These are phyloP conservation scores for Byssoonygena ceratinophila DNA, from an alignment of 2,329 filamentous ascomycete species.

Conservation along the genomic window DNA sequence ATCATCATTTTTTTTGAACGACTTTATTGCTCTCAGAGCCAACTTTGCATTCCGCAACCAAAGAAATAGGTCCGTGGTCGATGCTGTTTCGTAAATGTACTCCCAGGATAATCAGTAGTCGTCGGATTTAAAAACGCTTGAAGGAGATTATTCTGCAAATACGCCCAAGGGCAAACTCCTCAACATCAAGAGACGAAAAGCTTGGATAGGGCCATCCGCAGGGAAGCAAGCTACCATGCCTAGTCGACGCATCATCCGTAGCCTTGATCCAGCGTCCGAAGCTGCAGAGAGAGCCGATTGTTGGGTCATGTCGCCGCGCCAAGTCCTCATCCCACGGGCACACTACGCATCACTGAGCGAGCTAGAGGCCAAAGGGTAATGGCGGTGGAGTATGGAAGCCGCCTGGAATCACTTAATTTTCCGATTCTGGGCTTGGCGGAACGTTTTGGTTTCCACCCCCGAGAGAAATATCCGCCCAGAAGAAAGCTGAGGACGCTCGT, in stretches of 20 bases:
- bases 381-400: conserved; percentile 6
- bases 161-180: too few relatives aligned
- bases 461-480: background rate
- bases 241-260: too few relatives aligned
- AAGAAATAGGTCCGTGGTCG: too few relatives aligned
- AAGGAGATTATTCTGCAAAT: too few relatives aligned
- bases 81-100: too few relatives aligned
- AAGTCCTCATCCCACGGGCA: background rate
- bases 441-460: background rate
- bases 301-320: background rate
- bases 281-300: background rate
- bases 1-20: too few relatives aligned
- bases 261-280: background rate
- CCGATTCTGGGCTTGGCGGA: background rate
- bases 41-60: too few relatives aligned
- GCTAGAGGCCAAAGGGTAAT: background rate
- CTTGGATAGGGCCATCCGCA: background rate
- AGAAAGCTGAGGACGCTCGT: background rate
- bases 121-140: too few relatives aligned
- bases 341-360: too few relatives aligned
- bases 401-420: conserved; percentile 9
- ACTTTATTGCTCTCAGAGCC: too few relatives aligned
- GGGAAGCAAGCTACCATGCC: background rate
- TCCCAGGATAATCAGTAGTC: too few relatives aligned
- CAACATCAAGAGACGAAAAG: too few relatives aligned